Evolutionary conservation across 2,329 filamentous ascomycete genomes (phyloP).

Genomic region (Scytalidium lignicola): DNA sequence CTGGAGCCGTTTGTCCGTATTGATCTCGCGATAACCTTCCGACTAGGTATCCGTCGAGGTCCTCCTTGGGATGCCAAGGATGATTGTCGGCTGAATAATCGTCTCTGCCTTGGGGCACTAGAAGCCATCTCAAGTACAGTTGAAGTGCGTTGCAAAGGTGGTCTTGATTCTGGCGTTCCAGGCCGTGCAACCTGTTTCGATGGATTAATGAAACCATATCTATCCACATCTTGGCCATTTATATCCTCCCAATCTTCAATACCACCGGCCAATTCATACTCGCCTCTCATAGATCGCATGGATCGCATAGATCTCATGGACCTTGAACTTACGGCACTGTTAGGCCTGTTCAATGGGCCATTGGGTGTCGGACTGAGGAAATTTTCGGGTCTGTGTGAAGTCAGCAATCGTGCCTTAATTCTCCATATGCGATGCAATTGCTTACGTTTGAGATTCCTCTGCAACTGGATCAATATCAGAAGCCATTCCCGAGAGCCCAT

Average conservation of each 20-base stretch:
- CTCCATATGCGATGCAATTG: background rate
- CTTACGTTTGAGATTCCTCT: background rate
- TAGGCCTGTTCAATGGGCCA: background rate
- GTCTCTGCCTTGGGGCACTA: slow-evolving; percentile 22
- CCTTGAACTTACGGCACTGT: background rate
- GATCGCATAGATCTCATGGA: background rate
- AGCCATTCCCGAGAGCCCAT: background rate
- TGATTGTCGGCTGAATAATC: slow-evolving; percentile 22
- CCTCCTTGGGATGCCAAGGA: slow-evolving; percentile 14
- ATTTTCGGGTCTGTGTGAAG: background rate
- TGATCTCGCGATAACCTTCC: slow-evolving; percentile 53
- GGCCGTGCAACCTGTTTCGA: slow-evolving; percentile 28
- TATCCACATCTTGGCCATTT: slow-evolving; percentile 55
- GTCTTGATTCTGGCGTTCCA: slow-evolving; percentile 28
- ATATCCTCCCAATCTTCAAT: slow-evolving; percentile 66
- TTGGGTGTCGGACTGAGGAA: slow-evolving; percentile 10
- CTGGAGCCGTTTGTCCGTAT: slow-evolving; percentile 45
- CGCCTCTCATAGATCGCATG: slow-evolving; percentile 6
- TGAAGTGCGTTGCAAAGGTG: slow-evolving; percentile 23
- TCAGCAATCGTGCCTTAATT: background rate
- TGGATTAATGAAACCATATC: slow-evolving; percentile 60
- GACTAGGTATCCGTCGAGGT: slow-evolving; percentile 37
- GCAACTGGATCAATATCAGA: background rate
- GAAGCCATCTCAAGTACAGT: slow-evolving; percentile 26
- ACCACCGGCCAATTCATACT: slow-evolving; percentile 49